phyloP scores from a whole-genome alignment of 345 rosid species.

The Microthlaspi erraticum region DNA sequence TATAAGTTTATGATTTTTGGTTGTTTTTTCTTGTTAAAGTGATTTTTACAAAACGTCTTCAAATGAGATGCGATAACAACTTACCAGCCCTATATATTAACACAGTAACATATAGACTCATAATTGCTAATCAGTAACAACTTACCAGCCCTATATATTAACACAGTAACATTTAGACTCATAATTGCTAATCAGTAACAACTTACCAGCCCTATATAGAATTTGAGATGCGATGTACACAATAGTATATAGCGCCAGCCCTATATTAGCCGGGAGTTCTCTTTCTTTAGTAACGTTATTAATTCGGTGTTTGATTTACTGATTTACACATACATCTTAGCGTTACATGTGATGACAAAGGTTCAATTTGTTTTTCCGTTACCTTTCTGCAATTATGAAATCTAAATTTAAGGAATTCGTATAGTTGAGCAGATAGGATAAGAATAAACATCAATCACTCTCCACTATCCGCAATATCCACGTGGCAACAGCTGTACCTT shows the following conservation, averaged over 20 bases:
- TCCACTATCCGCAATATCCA: slow-evolving; percentile 28
- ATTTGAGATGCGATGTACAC: slow-evolving; percentile 5
- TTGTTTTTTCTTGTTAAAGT: too few species aligned
- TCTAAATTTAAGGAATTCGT: background rate
- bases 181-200: slow-evolving; percentile 18
- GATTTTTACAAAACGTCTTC: too few species aligned
- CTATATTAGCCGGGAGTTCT: slow-evolving; percentile 8
- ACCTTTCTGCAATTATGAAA: background rate
- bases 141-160: too few species aligned
- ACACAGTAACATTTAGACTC: too few species aligned
- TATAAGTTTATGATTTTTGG: too few species aligned
- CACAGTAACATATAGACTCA: too few species aligned
- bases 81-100: too few species aligned
- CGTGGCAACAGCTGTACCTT: slow-evolving; percentile 48
- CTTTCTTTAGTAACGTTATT: slow-evolving; percentile 23
- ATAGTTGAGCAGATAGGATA: slow-evolving; percentile 35
- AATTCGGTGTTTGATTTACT: slow-evolving; percentile 4
- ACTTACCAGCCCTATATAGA: background rate
- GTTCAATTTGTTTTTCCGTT: background rate
- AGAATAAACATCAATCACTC: slow-evolving; percentile 39
- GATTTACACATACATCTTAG: background rate
- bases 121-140: too few species aligned
- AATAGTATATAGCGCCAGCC: background rate
- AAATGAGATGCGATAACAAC: too few species aligned
- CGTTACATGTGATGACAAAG: slow-evolving; percentile 3